Conservation (phyloP, 768 basidiomycete species). For the Peribolospora baueri region DNA sequence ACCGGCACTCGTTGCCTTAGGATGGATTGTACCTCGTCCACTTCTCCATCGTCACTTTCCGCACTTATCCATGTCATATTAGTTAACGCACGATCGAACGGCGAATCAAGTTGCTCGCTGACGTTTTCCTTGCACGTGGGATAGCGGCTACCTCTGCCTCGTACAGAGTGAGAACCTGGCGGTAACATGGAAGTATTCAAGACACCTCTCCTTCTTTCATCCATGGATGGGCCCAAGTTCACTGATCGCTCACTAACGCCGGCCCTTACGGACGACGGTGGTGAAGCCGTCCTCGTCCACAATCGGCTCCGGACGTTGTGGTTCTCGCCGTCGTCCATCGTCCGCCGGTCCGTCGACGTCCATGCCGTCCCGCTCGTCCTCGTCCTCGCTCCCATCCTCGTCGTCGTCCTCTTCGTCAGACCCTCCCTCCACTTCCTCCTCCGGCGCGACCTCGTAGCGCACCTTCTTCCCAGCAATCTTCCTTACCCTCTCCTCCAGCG, state of each 20-base stretch:
- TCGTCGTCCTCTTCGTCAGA: slow-evolving; percentile 23
- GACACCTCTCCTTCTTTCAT: no score
- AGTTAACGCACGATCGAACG: no score
- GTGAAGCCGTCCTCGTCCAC: slow-evolving; percentile 88
- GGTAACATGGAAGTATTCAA: no score
- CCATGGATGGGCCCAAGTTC: no score
- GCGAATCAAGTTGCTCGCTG: no score
- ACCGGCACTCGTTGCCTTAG: no score
- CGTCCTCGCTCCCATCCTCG: slow-evolving; percentile 21
- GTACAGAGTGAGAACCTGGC: no score
- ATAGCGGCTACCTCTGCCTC: no score
- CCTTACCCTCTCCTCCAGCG: slow-evolving; percentile 42
- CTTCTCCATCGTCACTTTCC: no score
- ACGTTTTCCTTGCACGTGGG: no score
- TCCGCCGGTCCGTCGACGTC: slow-evolving; percentile 21
- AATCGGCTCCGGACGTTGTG: slow-evolving; percentile 35
- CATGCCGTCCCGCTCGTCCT: slow-evolving; percentile 9
- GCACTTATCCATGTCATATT: no score
- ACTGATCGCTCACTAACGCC: not conserved
- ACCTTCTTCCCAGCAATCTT: slow-evolving; percentile 34
- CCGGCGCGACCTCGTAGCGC: slow-evolving; percentile 7
- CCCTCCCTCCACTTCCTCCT: slow-evolving; percentile 2
- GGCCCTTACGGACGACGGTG: slow-evolving; percentile 30
- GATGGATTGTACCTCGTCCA: no score
- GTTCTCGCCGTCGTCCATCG: slow-evolving; percentile 19